A percentile compares a stretch with the other conserved stretches of the same genome.
Evolutionary conservation across 352 stramenopile species (phyloP).

Genomic region (Phytophthora macrochlamydospora): DNA sequence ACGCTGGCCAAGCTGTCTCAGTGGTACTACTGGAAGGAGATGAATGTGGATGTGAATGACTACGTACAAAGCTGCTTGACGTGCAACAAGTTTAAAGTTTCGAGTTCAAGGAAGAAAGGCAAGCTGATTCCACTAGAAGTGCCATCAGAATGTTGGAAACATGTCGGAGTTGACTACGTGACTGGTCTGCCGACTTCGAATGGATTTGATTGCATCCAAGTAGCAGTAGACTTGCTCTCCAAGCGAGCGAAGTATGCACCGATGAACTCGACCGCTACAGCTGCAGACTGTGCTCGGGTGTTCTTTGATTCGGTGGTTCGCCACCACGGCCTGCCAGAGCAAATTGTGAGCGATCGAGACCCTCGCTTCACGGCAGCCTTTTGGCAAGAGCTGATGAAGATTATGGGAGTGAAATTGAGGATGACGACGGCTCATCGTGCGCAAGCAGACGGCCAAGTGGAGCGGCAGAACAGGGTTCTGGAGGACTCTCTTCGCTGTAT

Average conservation of each 20-base stretch:
- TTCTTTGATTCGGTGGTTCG: conserved; percentile 7
- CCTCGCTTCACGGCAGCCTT: conserved; percentile 7
- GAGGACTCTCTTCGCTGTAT: background rate
- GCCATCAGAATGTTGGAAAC: conserved; percentile 8
- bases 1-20: background rate
- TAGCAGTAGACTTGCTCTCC: background rate
- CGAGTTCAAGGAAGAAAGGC: conserved; percentile 1
- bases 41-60: background rate
- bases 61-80: conserved; percentile 7
- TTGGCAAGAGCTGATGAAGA: conserved; percentile 10
- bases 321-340: conserved; percentile 2
- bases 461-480: background rate
- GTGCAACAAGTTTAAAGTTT: conserved; percentile 2
- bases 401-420: conserved; percentile 6
- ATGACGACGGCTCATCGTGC: conserved; percentile 2
- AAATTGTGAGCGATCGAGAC: conserved; percentile 11
- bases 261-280: background rate
- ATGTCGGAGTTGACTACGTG: background rate
- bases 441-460: conserved; percentile 4
- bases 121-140: conserved; percentile 4
- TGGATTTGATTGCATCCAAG: conserved; percentile 7
- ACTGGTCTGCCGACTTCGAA: conserved; percentile 2
- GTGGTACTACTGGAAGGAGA: conserved; percentile 5
- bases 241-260: conserved; percentile 8
- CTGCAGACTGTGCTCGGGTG: background rate